These are phyloP conservation scores for Aspergillus tubingensis DNA, from an alignment of 2,329 filamentous ascomycete species.

Conservation along the genomic window DNA sequence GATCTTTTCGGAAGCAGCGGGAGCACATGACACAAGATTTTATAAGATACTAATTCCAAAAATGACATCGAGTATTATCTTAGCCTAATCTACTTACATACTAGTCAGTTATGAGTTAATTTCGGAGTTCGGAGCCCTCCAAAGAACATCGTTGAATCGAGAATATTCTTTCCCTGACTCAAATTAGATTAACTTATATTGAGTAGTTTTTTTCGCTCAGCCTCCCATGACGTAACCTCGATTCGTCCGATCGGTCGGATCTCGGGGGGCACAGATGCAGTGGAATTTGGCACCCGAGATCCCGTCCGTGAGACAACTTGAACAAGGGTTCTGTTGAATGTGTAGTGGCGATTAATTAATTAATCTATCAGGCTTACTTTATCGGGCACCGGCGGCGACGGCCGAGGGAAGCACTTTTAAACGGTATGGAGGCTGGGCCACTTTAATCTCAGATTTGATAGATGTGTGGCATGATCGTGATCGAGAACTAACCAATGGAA, in stretches of 20 bases:
- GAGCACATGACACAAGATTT: not conserved
- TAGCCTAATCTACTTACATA: not conserved
- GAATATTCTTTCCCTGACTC: not conserved
- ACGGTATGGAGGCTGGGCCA: slow-evolving; percentile 1
- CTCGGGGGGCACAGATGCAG: not conserved
- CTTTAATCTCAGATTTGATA: slow-evolving; percentile 2
- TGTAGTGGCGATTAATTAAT: not conserved
- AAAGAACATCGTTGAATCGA: not conserved
- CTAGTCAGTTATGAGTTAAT: not conserved
- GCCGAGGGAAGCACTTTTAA: not conserved
- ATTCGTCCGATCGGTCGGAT: slow-evolving; percentile 2
- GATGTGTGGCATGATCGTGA: slow-evolving; percentile 16
- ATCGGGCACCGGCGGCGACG: not conserved
- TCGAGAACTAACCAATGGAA: not conserved
- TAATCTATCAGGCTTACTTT: not conserved
- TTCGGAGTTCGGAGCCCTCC: not conserved
- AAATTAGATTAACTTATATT: not conserved
- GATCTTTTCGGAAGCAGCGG: not conserved
- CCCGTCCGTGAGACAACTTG: not conserved
- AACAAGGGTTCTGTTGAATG: not conserved
- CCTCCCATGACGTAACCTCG: not conserved
- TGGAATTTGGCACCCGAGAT: not conserved
- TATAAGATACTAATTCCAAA: too few species aligned
- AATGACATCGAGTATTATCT: not conserved
- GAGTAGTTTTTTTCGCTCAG: not conserved